phyloP scores from a whole-genome alignment of 495 filamentous ascomycete species.

The Hypoxylon cercidicola region DNA sequence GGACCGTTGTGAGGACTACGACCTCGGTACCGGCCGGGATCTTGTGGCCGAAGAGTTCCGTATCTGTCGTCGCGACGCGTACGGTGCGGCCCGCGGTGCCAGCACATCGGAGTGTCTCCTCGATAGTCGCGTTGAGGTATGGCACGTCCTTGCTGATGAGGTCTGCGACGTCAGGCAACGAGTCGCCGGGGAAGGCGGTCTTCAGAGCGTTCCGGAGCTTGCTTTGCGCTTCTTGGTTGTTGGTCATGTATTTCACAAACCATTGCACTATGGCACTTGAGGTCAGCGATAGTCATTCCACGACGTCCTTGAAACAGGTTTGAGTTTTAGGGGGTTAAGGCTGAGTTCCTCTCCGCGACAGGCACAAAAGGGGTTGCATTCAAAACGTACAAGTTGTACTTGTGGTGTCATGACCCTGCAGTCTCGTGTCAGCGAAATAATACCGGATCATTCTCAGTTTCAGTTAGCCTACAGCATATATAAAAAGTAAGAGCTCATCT shows the following conservation, averaged over 20 bases:
- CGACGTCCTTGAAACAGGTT: neutral
- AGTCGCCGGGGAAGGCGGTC: slow-evolving; percentile 28
- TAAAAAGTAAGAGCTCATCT: slow-evolving; percentile 37
- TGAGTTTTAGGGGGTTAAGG: too few relatives aligned
- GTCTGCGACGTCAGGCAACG: slow-evolving; percentile 36
- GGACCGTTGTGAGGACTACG: slow-evolving; percentile 35
- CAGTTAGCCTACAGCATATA: slow-evolving; percentile 13
- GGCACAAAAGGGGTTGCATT: neutral
- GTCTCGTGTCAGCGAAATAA: neutral
- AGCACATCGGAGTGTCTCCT: slow-evolving; percentile 49
- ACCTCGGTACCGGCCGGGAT: slow-evolving; percentile 51
- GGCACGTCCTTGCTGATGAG: slow-evolving; percentile 48
- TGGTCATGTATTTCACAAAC: slow-evolving; percentile 49
- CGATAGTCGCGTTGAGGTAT: slow-evolving; percentile 51
- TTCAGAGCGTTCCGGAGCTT: slow-evolving; percentile 41
- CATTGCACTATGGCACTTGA: slow-evolving; percentile 27
- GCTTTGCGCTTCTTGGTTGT: slow-evolving; percentile 40
- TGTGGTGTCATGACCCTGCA: slow-evolving; percentile 23
- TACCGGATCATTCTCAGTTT: neutral
- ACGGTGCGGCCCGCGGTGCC: slow-evolving; percentile 30
- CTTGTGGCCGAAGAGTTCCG: slow-evolving; percentile 46
- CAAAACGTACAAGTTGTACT: slow-evolving; percentile 11
- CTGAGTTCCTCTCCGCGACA: neutral
- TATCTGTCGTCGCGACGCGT: slow-evolving; percentile 47
- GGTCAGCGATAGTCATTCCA: neutral